Percentiles rank a stretch among this genome's conserved stretches.
Evolutionary conservation across 73 alveolate species (phyloP).

Genomic region (Paramecium primaurelia): DNA sequence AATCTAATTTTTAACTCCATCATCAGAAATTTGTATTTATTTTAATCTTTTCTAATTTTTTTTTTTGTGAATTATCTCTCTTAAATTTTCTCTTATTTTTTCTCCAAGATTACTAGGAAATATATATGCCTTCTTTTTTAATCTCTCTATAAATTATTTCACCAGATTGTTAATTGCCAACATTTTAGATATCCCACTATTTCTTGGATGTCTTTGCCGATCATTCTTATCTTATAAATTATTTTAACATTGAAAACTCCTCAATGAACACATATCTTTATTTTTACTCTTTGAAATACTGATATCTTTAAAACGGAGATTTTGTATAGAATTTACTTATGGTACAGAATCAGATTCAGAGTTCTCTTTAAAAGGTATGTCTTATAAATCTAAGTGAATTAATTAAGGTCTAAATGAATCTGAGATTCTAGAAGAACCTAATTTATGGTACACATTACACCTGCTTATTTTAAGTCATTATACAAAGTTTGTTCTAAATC

Average conservation of each 20-base stretch:
- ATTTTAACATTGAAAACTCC: not conserved
- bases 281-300: not conserved
- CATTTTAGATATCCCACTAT: not conserved
- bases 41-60: not conserved
- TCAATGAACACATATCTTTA: not conserved
- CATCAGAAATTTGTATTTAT: not conserved
- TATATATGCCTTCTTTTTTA: not conserved
- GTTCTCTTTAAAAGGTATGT: not conserved
- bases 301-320: not conserved
- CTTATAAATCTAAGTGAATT: not conserved
- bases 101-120: not conserved
- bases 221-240: not conserved
- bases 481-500: not conserved
- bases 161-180: not conserved
- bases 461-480: not conserved
- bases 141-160: not conserved
- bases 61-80: not conserved
- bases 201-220: not conserved
- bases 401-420: not conserved
- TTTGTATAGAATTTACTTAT: not conserved
- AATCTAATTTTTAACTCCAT: not conserved
- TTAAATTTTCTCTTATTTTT: not conserved
- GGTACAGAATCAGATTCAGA: not conserved
- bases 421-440: constrained; percentile 10
- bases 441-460: not conserved